Conservation (phyloP, 345 rosid species). For the Heritiera fomes region DNA sequence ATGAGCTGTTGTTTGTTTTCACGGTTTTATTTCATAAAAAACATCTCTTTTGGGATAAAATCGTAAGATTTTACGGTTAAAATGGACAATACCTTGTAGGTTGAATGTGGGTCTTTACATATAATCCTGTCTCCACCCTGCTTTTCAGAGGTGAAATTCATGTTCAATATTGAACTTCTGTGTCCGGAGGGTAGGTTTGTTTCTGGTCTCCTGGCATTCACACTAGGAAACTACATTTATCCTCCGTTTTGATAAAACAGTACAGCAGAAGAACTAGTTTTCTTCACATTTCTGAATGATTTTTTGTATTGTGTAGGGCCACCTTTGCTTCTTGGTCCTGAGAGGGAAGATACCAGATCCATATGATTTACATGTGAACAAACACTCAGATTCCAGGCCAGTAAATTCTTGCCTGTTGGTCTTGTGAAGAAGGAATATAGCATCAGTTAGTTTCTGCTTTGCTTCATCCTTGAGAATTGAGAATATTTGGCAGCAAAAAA, state of each 20-base stretch:
- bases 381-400: neutral
- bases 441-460: neutral
- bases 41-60: too few relatives aligned
- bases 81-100: too few relatives aligned
- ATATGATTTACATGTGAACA: slow-evolving; percentile 15
- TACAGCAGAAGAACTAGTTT: neutral
- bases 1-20: too few relatives aligned
- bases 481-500: neutral
- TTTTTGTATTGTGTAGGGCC: neutral
- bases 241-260: neutral
- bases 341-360: neutral
- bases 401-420: slow-evolving; percentile 4
- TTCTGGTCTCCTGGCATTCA: neutral
- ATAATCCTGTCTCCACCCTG: neutral
- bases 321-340: neutral
- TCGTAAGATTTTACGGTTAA: too few relatives aligned
- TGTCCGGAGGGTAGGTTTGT: neutral
- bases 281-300: too few relatives aligned
- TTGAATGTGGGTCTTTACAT: too few relatives aligned
- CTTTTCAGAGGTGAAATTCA: neutral
- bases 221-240: neutral
- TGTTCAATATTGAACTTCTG: neutral
- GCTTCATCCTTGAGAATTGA: neutral
- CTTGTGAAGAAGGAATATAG: neutral
- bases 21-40: too few relatives aligned